phyloP scores from a whole-genome alignment of 176 grass and related monocot genomes.

The Phoenix roebelenii region DNA sequence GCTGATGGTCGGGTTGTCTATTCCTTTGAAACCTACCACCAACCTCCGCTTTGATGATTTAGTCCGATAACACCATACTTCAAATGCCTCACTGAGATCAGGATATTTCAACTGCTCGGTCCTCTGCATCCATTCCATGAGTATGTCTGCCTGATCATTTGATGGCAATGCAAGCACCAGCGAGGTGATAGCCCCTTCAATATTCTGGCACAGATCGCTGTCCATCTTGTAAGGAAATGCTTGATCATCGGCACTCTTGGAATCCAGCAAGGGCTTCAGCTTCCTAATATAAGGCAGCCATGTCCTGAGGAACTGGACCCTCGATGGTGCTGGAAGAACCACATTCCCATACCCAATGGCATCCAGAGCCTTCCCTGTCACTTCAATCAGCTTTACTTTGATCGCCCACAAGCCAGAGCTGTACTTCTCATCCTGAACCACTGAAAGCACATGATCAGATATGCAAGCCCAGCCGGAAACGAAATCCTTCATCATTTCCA shows the following conservation, averaged over 20 bases:
- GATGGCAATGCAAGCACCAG: conserved; percentile 76
- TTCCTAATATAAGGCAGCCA: conserved; percentile 79
- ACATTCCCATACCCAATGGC: conserved; percentile 78
- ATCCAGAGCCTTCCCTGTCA: conserved; percentile 71
- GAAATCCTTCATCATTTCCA: conserved; percentile 80
- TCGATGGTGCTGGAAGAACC: conserved; percentile 43
- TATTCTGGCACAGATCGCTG: conserved; percentile 53
- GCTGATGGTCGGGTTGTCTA: conserved; percentile 38
- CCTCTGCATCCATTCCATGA: conserved; percentile 67
- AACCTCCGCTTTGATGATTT: conserved; percentile 79
- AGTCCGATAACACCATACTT: conserved; percentile 86
- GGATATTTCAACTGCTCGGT: conserved; percentile 71
- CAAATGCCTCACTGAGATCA: conserved; percentile 90
- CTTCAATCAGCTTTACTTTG: conserved; percentile 71
- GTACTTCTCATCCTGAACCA: conserved; percentile 48
- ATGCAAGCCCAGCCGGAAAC: conserved; percentile 63
- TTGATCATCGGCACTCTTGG: conserved; percentile 26
- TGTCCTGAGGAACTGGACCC: conserved; percentile 55
- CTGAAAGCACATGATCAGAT: conserved; percentile 38
- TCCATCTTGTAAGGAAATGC: conserved; percentile 43
- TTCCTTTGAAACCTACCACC: conserved; percentile 31
- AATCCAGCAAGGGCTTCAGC: conserved; percentile 58
- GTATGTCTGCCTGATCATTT: conserved; percentile 72
- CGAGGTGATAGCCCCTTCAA: conserved; percentile 72
- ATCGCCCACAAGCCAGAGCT: conserved; percentile 44